Evolutionary conservation across 2,329 filamentous ascomycete genomes (phyloP).

Genomic region (Cercospora beticola): DNA sequence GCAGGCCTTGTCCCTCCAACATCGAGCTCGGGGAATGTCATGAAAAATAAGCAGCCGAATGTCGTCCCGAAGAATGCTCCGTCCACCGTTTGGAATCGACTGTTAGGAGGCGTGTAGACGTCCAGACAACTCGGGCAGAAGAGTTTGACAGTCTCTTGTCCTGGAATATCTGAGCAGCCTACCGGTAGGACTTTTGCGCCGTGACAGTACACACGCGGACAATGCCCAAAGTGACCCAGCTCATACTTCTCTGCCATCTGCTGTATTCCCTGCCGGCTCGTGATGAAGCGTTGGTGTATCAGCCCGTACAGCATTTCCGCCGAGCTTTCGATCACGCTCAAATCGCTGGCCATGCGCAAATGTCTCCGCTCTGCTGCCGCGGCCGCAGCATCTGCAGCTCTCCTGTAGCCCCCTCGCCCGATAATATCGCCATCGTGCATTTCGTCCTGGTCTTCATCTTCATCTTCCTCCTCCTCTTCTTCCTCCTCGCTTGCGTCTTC

Average conservation of each 20-base stretch:
- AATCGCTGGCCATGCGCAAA: conserved; percentile 82
- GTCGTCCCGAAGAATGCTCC: conserved; percentile 98
- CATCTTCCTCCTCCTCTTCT: conserved; percentile 67
- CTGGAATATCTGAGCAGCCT: conserved; percentile 89
- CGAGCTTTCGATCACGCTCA: conserved; percentile 93
- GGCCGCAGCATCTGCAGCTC: conserved; percentile 32
- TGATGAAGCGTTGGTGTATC: conserved; percentile 98
- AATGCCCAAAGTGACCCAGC: conserved; percentile 90
- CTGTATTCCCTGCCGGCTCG: conserved; percentile 90
- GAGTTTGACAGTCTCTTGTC: conserved; percentile 95
- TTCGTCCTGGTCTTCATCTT: conserved; percentile 44
- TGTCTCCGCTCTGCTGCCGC: conserved; percentile 69
- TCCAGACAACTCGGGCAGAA: conserved; percentile 97
- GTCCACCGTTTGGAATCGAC: conserved; percentile 93
- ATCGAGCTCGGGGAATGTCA: conserved; percentile 96
- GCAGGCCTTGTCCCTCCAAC: conserved; percentile 51
- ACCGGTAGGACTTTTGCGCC: conserved; percentile 88
- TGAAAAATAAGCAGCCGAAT: conserved; percentile 94
- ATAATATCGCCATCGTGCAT: conserved; percentile 59
- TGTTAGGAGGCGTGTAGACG: conserved; percentile 96
- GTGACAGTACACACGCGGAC: conserved; percentile 91
- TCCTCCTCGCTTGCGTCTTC: conserved; percentile 90
- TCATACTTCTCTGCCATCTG: conserved; percentile 99
- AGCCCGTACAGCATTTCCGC: conserved; percentile 98
- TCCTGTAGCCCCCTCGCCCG: conserved; percentile 37